Evolutionary conservation across 208 protist genomes (phyloP).

Genomic region (Wallacemonas sp.): DNA sequence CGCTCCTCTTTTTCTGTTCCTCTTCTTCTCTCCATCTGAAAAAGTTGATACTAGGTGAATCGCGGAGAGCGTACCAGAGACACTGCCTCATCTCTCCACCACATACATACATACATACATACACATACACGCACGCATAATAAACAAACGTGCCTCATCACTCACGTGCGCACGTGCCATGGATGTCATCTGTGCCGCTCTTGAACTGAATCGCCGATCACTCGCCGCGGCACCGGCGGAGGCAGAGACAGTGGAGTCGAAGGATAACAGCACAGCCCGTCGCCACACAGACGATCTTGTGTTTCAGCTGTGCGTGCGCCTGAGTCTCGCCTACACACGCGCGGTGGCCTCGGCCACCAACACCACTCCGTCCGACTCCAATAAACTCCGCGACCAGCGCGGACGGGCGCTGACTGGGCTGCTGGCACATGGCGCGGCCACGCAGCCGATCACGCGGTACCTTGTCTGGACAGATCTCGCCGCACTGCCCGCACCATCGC

Average conservation of each 20-base stretch:
- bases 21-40: background rate
- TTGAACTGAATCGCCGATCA: background rate
- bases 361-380: background rate
- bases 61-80: too few species aligned
- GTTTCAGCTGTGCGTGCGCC: slow-evolving; percentile 1
- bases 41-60: too few species aligned
- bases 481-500: too few species aligned
- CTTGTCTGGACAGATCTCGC: background rate
- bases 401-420: background rate
- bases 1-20: background rate
- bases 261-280: too few species aligned
- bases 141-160: too few species aligned
- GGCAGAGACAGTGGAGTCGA: too few species aligned
- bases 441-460: background rate
- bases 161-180: too few species aligned
- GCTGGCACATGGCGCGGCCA: background rate
- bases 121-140: background rate
- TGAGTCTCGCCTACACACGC: background rate
- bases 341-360: background rate
- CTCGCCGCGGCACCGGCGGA: background rate
- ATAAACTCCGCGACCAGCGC: background rate
- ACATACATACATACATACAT: slow-evolving; percentile 5
- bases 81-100: too few species aligned
- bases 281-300: background rate
- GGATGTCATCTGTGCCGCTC: slow-evolving; percentile 12